Base-by-base conservation (phyloP, 495 filamentous ascomycete genomes). In the Podospora pseudoanserina region DNA sequence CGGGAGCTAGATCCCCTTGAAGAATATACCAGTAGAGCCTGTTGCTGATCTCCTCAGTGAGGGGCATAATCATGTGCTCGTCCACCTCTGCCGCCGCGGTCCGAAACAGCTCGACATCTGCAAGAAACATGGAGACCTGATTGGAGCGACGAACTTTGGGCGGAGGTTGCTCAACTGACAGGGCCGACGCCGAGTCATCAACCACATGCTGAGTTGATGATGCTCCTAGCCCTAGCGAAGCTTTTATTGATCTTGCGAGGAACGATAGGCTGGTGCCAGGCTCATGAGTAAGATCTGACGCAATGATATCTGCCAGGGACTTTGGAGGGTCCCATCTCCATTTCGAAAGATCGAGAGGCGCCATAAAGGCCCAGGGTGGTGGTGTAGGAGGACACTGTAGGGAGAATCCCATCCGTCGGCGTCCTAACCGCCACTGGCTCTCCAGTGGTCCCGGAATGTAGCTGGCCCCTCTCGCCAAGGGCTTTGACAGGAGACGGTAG, bases 311-410 rank as follows among this genome's bases (percentile, higher is more conserved):
- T 27, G 58, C 56, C 39, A 54, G 18, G 1, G 68, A 65, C 4
- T 74, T 77, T 19, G 85, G 85, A 11, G 85, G 76, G 32, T 79
- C 74, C 84, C 84, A 86, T 54, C 76, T 71, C 82, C 83, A 86
- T 70, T 80, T 74, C 16, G 79, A 80, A 19, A 82, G 60, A 63
- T 83, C 76, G 2, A 79, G 49, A 16, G 79, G 68, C 58, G 73
- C 72, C 28, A 79, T 74, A 30, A 85, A 74, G 0, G 72, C 76
- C 83, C 81, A 83, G 23, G 75, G 44, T 1, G 79, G 79, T 19
- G 77, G 76, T 63, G 75, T 70, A 6, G 77, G 72, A 34, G 79
- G 72, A 11, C 75, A 68, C 18, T 78, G 77, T 19, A 78, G 67
- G 26, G 77, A 70, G 61, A 79, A 78, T 60, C 77, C 78, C 78